These are phyloP conservation scores for Rosellinia necatrix DNA, from an alignment of 2,329 filamentous ascomycete genomes.

Conservation along the genomic window DNA sequence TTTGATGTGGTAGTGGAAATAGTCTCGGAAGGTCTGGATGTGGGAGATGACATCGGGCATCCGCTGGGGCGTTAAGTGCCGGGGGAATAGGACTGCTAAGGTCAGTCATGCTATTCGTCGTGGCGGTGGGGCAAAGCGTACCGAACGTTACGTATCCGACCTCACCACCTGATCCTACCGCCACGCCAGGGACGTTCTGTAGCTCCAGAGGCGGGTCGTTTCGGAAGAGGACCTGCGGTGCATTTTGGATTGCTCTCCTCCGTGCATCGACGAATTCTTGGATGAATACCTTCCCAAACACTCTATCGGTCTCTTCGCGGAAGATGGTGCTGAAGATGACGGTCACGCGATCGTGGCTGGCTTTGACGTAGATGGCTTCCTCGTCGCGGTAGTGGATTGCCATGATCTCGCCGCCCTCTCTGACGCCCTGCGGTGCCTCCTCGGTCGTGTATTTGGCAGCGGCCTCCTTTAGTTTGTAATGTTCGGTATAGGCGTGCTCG, in stretches of 20 bases:
- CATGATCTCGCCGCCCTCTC: constrained; percentile 90
- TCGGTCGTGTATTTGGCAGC: constrained; percentile 92
- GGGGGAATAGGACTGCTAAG: constrained; percentile 82
- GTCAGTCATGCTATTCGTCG: constrained; percentile 22
- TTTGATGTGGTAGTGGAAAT: constrained; percentile 99
- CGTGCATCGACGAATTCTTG: constrained; percentile 98
- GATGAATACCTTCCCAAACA: constrained; percentile 97
- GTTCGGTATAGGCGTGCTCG: constrained; percentile 93
- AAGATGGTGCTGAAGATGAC: constrained; percentile 99
- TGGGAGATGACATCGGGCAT: constrained; percentile 97
- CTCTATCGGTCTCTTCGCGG: constrained; percentile 93
- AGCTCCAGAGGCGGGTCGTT: constrained; percentile 93
- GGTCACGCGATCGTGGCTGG: constrained; percentile 94
- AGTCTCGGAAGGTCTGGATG: constrained; percentile 99
- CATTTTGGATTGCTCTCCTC: constrained; percentile 94
- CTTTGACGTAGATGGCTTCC: constrained; percentile 98
- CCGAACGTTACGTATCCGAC: constrained; percentile 98
- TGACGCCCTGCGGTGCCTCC: constrained; percentile 86
- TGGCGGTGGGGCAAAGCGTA: constrained; percentile 45
- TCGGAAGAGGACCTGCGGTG: constrained; percentile 94
- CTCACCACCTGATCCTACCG: constrained; percentile 75
- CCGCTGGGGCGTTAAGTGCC: constrained; percentile 87
- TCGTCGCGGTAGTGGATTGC: constrained; percentile 98
- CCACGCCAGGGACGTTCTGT: constrained; percentile 82
- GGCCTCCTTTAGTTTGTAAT: constrained; percentile 83